Base-by-base conservation (phyloP, 495 filamentous ascomycete genomes). In the Penicillium psychrofluorescens region DNA sequence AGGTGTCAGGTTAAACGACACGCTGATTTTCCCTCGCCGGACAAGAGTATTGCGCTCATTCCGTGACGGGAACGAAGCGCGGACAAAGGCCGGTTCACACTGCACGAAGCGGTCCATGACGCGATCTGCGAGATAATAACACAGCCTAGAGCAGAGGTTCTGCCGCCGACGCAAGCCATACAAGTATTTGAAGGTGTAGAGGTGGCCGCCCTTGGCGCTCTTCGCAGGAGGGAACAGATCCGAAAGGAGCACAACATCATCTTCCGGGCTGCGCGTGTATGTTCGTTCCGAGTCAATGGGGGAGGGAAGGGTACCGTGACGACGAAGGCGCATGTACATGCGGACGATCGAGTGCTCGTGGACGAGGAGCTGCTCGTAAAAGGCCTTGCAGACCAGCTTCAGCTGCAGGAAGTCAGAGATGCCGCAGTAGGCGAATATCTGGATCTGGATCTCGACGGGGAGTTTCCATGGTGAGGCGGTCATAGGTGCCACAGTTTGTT, bases 241-340 rank as follows among this genome's bases (percentile, higher is more conserved):
- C 36, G 69, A 72, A 27, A 72, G 52, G 30, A 72, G 62, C 11
- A 72, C 62, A 11, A 66, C 67, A 55, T 72, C 69, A 44, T 72
- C 69, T 42, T 63, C 61, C 4, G 69, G 67, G 35, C 63, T 65
- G 28, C 66, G 58, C n/a, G 69, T 68, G 54, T 71, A 70, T 35
- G 48, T 66, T 38, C 59, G 55, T 13, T 68, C 63, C 43, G 45
- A 44, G 38, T 67, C 61, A 29, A 68, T 61, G 2, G 66, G 63
- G 11, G 67, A 71, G 6, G 69, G 69, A 11, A 72, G 64, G n/a
- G 66, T 71, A 36, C 67, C 69, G 45, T 71, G 67, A 8, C 69
- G 67, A 40, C 64, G 66, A 32, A 61, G 62, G 27, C 66, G 69
- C 32, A 72, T 63, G 48, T 71, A 72, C 44, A 64, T 56, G 4